Evolutionary conservation across 305 asterid genomes (phyloP).

Genomic region (Ajuga reptans): DNA sequence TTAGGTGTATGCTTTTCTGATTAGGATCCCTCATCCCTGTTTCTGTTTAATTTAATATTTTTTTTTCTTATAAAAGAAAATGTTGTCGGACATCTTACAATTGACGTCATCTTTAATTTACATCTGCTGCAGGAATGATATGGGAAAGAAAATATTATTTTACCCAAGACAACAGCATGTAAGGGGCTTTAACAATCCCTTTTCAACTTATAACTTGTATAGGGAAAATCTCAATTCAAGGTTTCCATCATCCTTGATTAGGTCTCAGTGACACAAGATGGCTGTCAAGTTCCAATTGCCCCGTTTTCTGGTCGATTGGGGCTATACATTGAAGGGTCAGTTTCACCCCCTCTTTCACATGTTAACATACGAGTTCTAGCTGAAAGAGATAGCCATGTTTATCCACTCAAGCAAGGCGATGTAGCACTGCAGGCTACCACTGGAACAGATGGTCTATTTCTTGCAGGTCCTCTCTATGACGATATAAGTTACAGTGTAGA

Average conservation of each 20-base stretch:
- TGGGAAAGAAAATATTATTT: constrained; percentile 53
- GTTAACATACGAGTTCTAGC: constrained; percentile 66
- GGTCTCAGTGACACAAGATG: constrained; percentile 61
- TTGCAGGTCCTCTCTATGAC: constrained; percentile 93
- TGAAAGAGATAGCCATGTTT: constrained; percentile 47
- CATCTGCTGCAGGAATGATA: constrained; percentile 55
- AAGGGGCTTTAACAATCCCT: constrained; percentile 31
- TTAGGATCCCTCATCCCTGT: too few species aligned
- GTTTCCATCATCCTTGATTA: constrained; percentile 31
- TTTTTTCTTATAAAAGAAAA: not conserved
- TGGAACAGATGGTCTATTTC: constrained; percentile 56
- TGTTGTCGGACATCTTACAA: not conserved
- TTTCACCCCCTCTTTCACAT: constrained; percentile 77
- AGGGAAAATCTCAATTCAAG: constrained; percentile 6
- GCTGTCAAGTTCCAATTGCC: constrained; percentile 76
- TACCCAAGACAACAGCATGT: constrained; percentile 77
- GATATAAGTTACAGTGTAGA: constrained; percentile 56
- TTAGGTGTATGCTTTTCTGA: too few species aligned
- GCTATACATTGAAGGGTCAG: constrained; percentile 85
- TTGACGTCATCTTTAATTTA: constrained; percentile 24
- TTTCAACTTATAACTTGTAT: constrained; percentile 12
- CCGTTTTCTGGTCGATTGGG: constrained; percentile 75
- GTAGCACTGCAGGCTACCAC: constrained; percentile 65
- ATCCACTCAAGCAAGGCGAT: constrained; percentile 62
- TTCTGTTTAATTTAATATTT: too few species aligned